Conservation (phyloP, 352 stramenopile species). For the Phytophthora capsici region DNA sequence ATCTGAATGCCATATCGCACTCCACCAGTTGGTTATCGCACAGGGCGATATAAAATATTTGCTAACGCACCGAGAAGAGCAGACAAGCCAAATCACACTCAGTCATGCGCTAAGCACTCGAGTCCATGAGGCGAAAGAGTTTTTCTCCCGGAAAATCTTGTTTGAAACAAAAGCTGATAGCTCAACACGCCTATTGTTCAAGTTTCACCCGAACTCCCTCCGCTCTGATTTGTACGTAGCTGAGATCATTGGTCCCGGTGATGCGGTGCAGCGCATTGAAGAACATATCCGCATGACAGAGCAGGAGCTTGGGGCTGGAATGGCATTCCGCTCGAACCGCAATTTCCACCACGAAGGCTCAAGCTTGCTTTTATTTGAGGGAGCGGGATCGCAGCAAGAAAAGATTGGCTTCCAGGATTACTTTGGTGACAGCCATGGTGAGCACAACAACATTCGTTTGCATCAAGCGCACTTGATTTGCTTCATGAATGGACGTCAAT, state of each 20-base stretch:
- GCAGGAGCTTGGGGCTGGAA: slow-evolving; percentile 65
- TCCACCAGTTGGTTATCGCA: slow-evolving; percentile 70
- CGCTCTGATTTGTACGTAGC: slow-evolving; percentile 78
- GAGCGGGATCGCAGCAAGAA: slow-evolving; percentile 64
- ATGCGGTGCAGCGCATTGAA: slow-evolving; percentile 67
- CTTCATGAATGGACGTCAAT: slow-evolving; percentile 75
- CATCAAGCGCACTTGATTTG: slow-evolving; percentile 78
- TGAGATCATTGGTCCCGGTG: slow-evolving; percentile 68
- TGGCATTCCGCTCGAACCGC: slow-evolving; percentile 45
- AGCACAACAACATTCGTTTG: slow-evolving; percentile 59
- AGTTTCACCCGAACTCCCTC: slow-evolving; percentile 67
- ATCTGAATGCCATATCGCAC: slow-evolving; percentile 65
- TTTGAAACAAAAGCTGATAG: slow-evolving; percentile 48
- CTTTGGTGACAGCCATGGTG: slow-evolving; percentile 53
- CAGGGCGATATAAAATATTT: slow-evolving; percentile 67
- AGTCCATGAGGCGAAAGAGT: slow-evolving; percentile 60
- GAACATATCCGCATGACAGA: slow-evolving; percentile 69
- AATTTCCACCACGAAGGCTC: slow-evolving; percentile 71
- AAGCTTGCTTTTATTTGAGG: slow-evolving; percentile 77
- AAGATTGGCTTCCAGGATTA: slow-evolving; percentile 78
- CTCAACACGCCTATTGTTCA: slow-evolving; percentile 41
- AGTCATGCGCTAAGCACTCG: slow-evolving; percentile 75
- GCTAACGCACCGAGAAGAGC: slow-evolving; percentile 53
- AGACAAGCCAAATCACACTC: slow-evolving; percentile 70
- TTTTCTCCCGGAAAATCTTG: slow-evolving; percentile 75